These are phyloP conservation scores for Phellopilus nigrolimitatus DNA, from an alignment of 1,284 basidiomycete genomes.

Conservation along the genomic window DNA sequence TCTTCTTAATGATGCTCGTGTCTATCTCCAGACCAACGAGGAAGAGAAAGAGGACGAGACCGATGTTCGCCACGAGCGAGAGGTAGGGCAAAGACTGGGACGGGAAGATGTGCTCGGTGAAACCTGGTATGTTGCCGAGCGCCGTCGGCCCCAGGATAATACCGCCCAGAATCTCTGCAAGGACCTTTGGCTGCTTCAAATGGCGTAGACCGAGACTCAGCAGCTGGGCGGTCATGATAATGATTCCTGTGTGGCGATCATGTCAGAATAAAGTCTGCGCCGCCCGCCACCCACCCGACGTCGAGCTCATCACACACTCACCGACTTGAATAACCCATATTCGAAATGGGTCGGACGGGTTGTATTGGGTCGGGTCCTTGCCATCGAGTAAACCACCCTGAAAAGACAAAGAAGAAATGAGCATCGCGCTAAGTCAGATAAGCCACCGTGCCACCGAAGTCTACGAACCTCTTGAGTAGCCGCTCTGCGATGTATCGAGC, in stretches of 20 bases:
- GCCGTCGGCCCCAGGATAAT: constrained; percentile 86
- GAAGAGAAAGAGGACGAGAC: constrained; percentile 89
- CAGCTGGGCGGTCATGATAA: constrained; percentile 76
- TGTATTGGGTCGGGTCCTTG: constrained; percentile 65
- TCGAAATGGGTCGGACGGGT: constrained; percentile 68
- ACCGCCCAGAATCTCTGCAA: constrained; percentile 83
- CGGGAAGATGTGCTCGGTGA: constrained; percentile 83
- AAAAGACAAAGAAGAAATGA: neutral
- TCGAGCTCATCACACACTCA: too few relatives aligned
- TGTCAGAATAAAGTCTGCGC: neutral
- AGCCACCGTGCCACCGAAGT: too few relatives aligned
- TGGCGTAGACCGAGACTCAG: constrained; percentile 67
- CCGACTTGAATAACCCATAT: constrained; percentile 89
- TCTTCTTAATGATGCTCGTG: constrained; percentile 66
- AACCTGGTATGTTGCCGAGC: constrained; percentile 71
- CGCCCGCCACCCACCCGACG: too few relatives aligned
- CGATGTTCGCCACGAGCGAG: constrained; percentile 87
- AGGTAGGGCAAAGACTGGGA: constrained; percentile 68
- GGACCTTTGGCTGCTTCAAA: constrained; percentile 84
- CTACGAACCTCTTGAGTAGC: constrained; percentile 13
- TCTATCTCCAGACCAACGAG: constrained; percentile 92
- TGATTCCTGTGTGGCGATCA: constrained; percentile 46
- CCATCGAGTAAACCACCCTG: constrained; percentile 72
- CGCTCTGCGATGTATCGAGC: constrained; percentile 1
- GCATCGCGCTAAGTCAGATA: too few relatives aligned